Percentiles rank a stretch among this genome's conserved stretches.
Conservation (phyloP, 2,329 filamentous ascomycete genomes). For the Nigrograna mackinnonii region DNA sequence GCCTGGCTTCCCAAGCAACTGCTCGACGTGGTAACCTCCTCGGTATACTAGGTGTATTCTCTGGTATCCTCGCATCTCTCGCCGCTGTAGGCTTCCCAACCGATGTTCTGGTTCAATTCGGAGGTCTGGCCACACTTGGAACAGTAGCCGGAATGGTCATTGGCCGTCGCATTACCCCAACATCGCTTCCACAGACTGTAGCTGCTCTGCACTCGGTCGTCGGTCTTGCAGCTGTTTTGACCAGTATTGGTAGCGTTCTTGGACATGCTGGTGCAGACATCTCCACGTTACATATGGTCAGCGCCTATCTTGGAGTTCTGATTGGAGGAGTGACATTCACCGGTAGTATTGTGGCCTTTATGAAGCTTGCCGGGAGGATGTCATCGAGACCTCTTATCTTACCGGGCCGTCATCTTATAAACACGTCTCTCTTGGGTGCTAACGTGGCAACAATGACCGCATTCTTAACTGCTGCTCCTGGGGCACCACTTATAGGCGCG, state of each 20-base stretch:
- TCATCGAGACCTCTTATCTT: constrained; percentile 74
- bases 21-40: constrained; percentile 84
- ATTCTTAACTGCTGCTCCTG: constrained; percentile 81
- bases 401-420: constrained; percentile 75
- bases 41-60: constrained; percentile 81
- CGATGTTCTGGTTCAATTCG: constrained; percentile 79
- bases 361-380: constrained; percentile 84
- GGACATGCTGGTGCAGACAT: constrained; percentile 66
- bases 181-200: constrained; percentile 85
- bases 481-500: constrained; percentile 77
- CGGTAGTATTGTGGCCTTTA: constrained; percentile 84
- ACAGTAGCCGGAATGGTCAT: constrained; percentile 73
- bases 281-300: constrained; percentile 80
- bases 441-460: constrained; percentile 84
- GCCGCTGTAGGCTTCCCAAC: constrained; percentile 79
- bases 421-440: constrained; percentile 71
- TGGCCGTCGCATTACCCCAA: constrained; percentile 84
- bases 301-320: constrained; percentile 82
- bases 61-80: constrained; percentile 81
- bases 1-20: constrained; percentile 79
- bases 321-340: constrained; percentile 90
- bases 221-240: constrained; percentile 84
- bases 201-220: constrained; percentile 89
- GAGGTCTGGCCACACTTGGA: constrained; percentile 73
- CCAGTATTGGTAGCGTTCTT: constrained; percentile 86